Base-by-base conservation (phyloP, 768 basidiomycete species). In the Lentinula detonsa region DNA sequence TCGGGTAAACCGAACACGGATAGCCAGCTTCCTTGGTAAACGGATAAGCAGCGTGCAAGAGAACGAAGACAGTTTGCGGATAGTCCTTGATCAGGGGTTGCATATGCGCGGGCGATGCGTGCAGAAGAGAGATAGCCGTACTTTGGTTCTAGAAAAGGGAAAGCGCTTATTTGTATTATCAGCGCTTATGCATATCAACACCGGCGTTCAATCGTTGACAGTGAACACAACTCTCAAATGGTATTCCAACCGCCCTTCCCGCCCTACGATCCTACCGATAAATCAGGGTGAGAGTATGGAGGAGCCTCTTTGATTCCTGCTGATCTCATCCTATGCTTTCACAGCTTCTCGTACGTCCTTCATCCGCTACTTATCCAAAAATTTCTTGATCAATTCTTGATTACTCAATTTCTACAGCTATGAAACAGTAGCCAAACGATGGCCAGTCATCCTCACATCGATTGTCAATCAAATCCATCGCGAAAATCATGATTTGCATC, bases 401-500 rank as follows among this genome's bases (percentile, higher is more conserved):
- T 11, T 6, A 13, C 6, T 7, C 13, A 21, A 13, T 18, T 10
- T 34, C 11, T 39, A 46, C 65, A 91, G 91, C 61, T 92, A 88
- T 65, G 86, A 89, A 61, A 93, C 91, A 0, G 88, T 94, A 15
- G 71, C 87, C 54, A 87, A 80, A 70, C 79, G 91, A 59, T 93
- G 93, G 87, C 90, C 90, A 4, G 79, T 90, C 51, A 96, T 98
- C 67, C 80, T 95, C 59, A 93, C 94, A 1, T 78, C 74, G 16
- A 77, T 93, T 50, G 87, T 96, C 63, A 90, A 94, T 71, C 83
- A 85, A 48, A 69, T 98, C 46, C 83, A 90, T 65, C 81, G 84
- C 46, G 70, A 81, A 60, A 88, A 88, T 62, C 90, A 93, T 68
- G 75, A 80, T 15, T 71, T 90, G 50, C 65, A 73, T n/a, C 69